Base-by-base conservation (phyloP, 2,329 filamentous ascomycete genomes). In the Exophiala xenobiotica region DNA sequence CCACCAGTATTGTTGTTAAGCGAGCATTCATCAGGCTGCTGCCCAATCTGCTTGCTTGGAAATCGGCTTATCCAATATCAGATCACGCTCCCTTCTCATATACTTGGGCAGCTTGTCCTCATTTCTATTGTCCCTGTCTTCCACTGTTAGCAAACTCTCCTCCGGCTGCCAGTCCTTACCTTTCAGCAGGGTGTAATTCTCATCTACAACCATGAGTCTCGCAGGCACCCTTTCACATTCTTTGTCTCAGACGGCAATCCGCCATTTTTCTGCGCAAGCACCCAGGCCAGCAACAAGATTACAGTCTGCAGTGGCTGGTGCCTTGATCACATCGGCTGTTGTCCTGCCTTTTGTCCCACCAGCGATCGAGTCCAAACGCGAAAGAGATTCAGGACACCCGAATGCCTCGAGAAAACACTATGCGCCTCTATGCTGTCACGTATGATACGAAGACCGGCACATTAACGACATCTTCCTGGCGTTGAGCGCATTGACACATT, bases 311-410 rank as follows among this genome's bases (percentile, higher is more conserved):
- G 58, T 74, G 23, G 67, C 71, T 39, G 66, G 64, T 45, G 70
- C 70, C 11, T 72, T 71, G 53, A 64, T 75, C 11, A 62, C 69
- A 33, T 70, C 71, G 1, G 70, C 68, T 1, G 71, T 75, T 16
- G 65, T 74, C 14, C 61, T 75, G 4, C 73, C 73, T 4, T 75
- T 75, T 54, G 67, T 75, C 2, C 73, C 73, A 22, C 73, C 73
- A 5, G 73, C 73, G 3, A 63, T 75, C 8, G 72, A 74, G 54
- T 74, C 72, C 53, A 72, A 70, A 26, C 66, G 70, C 26, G 68
- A 73, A 55, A 67, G 65, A 56, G 70, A 66, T 37, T 63, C 63
- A 9, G 68, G 68, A 26, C 68, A 66, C 41, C 64, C 69, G 11
- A 67, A 68, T 56, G 63, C 65, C 39, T 45, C 55, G 4, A 68